A percentile compares a stretch with the other conserved stretches of the same genome.
Evolutionary conservation across 768 basidiomycete genomes (phyloP).

Genomic region (Gyrodon lividus): DNA sequence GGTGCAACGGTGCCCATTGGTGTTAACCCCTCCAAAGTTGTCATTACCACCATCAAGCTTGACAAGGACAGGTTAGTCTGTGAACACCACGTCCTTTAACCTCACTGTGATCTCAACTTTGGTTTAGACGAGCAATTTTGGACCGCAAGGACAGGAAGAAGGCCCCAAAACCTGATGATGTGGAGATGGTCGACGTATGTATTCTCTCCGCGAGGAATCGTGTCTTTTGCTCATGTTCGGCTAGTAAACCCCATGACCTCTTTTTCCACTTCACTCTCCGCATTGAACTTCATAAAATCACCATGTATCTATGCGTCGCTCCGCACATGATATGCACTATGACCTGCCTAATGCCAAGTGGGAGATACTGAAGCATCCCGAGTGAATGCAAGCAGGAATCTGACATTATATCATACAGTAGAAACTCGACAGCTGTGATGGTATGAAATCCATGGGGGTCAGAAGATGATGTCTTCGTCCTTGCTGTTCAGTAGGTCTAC

Average conservation of each 20-base stretch:
- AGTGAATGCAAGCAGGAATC: slow-evolving; percentile 8
- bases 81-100: not conserved
- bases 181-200: slow-evolving; percentile 81
- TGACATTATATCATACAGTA: slow-evolving; percentile 14
- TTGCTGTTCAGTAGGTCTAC: slow-evolving; percentile 79
- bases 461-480: slow-evolving; percentile 95
- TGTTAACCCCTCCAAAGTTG: slow-evolving; percentile 95
- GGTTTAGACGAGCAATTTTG: slow-evolving; percentile 71
- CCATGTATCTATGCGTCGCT: slow-evolving; percentile 65
- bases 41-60: slow-evolving; percentile 89
- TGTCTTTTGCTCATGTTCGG: slow-evolving; percentile 10
- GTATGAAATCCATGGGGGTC: slow-evolving; percentile 22
- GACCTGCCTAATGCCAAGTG: slow-evolving; percentile 21
- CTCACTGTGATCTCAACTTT: slow-evolving; percentile 7
- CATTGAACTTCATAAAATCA: slow-evolving; percentile 44
- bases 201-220: slow-evolving; percentile 9
- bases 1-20: slow-evolving; percentile 92
- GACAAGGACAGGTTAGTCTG: slow-evolving; percentile 78
- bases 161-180: slow-evolving; percentile 53
- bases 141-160: slow-evolving; percentile 86
- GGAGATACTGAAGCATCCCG: not conserved
- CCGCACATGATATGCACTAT: slow-evolving; percentile 58
- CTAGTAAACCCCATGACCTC: slow-evolving; percentile 22
- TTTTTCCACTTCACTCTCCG: slow-evolving; percentile 9
- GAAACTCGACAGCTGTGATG: slow-evolving; percentile 4